phyloP scores from a whole-genome alignment of 2,329 filamentous ascomycete genomes.

The Penicillium sp. region DNA sequence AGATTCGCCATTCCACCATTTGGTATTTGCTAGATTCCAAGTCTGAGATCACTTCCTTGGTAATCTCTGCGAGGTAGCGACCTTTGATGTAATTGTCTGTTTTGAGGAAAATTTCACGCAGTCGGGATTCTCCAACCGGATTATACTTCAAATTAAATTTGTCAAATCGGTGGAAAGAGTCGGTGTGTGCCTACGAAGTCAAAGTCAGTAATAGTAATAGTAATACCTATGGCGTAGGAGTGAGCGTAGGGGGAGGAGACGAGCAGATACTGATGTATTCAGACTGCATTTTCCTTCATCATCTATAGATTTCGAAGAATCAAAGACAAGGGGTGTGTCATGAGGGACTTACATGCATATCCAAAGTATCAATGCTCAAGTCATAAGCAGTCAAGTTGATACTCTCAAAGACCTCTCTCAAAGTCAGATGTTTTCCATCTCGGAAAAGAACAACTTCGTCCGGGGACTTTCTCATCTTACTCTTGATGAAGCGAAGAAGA shows the following conservation, averaged over 20 bases:
- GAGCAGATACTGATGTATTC: background rate
- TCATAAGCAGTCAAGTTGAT: conserved; percentile 98
- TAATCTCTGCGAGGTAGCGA: conserved; percentile 94
- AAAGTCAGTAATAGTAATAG: background rate
- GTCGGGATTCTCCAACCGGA: conserved; percentile 88
- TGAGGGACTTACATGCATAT: conserved; percentile 79
- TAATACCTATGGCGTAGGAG: background rate
- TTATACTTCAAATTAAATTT: conserved; percentile 99
- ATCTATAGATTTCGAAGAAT: background rate
- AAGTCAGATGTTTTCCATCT: conserved; percentile 86
- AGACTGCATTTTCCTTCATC: background rate
- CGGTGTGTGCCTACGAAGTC: conserved; percentile 73
- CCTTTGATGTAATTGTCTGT: conserved; percentile 98
- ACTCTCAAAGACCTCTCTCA: conserved; percentile 92
- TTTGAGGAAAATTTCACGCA: conserved; percentile 98
- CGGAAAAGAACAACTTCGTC: conserved; percentile 91
- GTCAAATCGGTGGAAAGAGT: conserved; percentile 98
- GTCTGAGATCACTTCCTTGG: conserved; percentile 95
- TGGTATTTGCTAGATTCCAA: conserved; percentile 98
- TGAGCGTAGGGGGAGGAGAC: background rate
- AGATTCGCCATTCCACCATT: conserved; percentile 99
- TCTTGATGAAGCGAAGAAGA: conserved; percentile 96
- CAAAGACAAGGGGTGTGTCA: background rate
- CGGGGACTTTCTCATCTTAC: conserved; percentile 98
- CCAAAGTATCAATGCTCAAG: conserved; percentile 93